Evolutionary conservation across 352 stramenopile genomes (phyloP), one percentile per base, ranked within the genome.

Genomic region (Peronospora destructor): DNA sequence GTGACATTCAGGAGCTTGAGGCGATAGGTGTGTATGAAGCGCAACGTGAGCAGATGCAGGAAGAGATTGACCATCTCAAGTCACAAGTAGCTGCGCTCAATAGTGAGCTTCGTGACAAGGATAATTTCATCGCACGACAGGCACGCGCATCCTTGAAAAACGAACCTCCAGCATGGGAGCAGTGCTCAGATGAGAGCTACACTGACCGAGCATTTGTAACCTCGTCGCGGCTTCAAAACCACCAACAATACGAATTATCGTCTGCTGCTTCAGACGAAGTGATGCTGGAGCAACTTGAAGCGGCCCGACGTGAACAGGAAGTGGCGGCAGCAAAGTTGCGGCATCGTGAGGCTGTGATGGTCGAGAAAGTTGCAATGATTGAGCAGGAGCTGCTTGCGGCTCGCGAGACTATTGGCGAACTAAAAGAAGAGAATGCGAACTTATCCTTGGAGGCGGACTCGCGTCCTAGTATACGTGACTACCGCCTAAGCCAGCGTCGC

Each of bases 371-470:
- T 17, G 64, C 49, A 13, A 66, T 67, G 29, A 87, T 95, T 43
- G 80, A 93, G 45, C 65, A 76, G 17, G 76, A 95, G 38, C 47
- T 95, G 13, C 51, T 85, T 6, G 39, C 46, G 9, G 73, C 82
- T 28, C 66, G 68, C 14, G 75, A 89, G 37, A 75, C 61, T 3
- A 84, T 92, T 21, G 56, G 63, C 2, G 73, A 89, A 28, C 49
- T 92, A 35, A 87, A 85, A 54, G 78, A 92, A 30, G 79, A 91
- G 41, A 91, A 92, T 36, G 67, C 77, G 1, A 92, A 91, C 32
- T 38, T 94, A 32, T 68, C 61, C 14, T 37, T 91, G 13, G 84
- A 92, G 45, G 71, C 76, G 0, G 74, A 91, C 38, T 91, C 84
- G 6, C 64, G 82, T 17, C 82, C 84, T 32, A 91, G 71, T 40